phyloP scores from a whole-genome alignment of 331 rosid species.

The Quercus tomentella region DNA sequence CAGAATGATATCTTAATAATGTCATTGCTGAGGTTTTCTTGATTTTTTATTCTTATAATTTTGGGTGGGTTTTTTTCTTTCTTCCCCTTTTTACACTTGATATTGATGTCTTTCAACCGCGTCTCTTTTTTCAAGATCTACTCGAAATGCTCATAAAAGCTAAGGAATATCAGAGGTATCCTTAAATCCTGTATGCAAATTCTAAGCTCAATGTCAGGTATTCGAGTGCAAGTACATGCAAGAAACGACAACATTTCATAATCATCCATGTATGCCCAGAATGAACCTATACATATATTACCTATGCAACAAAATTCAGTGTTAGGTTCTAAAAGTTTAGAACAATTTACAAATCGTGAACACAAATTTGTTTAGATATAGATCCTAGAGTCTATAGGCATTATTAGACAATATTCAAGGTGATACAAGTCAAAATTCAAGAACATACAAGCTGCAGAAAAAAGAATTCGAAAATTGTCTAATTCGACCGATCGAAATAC shows the following conservation, averaged over 20 bases:
- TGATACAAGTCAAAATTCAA: too few relatives aligned
- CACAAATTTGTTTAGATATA: too few relatives aligned
- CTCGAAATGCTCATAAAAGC: slow-evolving; percentile 24
- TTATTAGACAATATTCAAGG: too few relatives aligned
- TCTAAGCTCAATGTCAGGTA: slow-evolving; percentile 50
- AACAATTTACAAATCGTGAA: too few relatives aligned
- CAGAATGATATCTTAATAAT: neutral
- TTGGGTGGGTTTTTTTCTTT: neutral
- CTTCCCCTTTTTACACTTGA: neutral
- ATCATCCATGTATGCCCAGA: neutral
- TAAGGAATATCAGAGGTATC: slow-evolving; percentile 26
- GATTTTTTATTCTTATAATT: neutral
- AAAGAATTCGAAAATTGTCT: too few relatives aligned
- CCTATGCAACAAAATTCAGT: neutral
- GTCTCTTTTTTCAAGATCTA: neutral
- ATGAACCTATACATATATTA: too few relatives aligned
- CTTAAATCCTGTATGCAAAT: slow-evolving; percentile 31
- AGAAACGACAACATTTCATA: slow-evolving; percentile 30
- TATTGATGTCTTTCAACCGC: neutral
- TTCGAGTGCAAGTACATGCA: slow-evolving; percentile 32
- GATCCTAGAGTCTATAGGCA: too few relatives aligned
- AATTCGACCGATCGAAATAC: too few relatives aligned
- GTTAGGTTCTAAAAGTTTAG: too few relatives aligned
- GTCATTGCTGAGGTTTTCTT: neutral
- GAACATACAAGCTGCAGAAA: too few relatives aligned